phyloP scores from a whole-genome alignment of 129 eudicot genomes.

The Tagetes patula region DNA sequence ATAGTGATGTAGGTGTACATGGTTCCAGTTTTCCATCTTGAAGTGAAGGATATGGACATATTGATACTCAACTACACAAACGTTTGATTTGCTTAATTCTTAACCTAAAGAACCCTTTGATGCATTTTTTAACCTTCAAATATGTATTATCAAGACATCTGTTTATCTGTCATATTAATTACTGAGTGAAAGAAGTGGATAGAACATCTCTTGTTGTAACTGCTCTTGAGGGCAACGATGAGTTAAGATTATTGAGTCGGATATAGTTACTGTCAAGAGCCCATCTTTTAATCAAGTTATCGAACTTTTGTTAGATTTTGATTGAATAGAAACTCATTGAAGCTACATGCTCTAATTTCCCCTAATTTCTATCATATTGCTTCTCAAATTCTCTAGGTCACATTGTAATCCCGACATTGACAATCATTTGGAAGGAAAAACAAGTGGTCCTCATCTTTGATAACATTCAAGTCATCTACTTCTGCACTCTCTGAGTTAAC shows the following conservation, averaged over 20 bases:
- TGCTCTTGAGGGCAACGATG: slow-evolving; percentile 33
- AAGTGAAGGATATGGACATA: slow-evolving; percentile 30
- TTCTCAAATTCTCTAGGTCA: slow-evolving; percentile 24
- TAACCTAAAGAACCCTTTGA: slow-evolving; percentile 8
- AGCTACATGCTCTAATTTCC: slow-evolving; percentile 28
- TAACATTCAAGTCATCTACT: slow-evolving; percentile 74
- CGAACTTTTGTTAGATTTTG: slow-evolving; percentile 28
- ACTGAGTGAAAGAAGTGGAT: slow-evolving; percentile 22
- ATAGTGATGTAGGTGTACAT: slow-evolving; percentile 20
- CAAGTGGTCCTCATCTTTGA: slow-evolving; percentile 90
- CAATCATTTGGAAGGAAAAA: slow-evolving; percentile 50
- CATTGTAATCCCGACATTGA: slow-evolving; percentile 34
- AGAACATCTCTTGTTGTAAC: slow-evolving; percentile 26
- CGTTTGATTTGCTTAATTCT: slow-evolving; percentile 27
- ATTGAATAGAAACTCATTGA: slow-evolving; percentile 39
- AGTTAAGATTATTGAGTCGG: slow-evolving; percentile 24
- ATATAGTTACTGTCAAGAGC: slow-evolving; percentile 16
- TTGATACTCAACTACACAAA: slow-evolving; percentile 32
- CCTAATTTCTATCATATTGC: slow-evolving; percentile 25
- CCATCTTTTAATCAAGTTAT: slow-evolving; percentile 25
- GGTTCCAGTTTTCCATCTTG: slow-evolving; percentile 29
- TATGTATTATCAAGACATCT: slow-evolving; percentile 16
- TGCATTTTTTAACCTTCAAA: slow-evolving; percentile 21
- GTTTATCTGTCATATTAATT: slow-evolving; percentile 20
- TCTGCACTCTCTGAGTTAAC: slow-evolving; percentile 79